Conservation (phyloP, 192 early-diverging fungal genomes). For the Coemansia guatemalensis region DNA sequence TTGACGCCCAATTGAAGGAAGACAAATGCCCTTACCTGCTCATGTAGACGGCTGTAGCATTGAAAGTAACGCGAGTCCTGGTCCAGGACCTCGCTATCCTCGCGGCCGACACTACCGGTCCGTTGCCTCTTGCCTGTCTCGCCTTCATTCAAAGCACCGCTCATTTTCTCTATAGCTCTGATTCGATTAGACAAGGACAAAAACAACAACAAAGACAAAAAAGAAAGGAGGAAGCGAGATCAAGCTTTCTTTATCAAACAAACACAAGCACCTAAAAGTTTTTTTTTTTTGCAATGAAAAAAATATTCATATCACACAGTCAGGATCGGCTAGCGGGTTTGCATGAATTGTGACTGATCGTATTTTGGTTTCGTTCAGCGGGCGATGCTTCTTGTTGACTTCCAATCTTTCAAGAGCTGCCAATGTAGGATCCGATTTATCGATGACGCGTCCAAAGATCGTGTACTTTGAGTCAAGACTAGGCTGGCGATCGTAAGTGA, state of each 20-base stretch:
- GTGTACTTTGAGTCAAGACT: constrained; percentile 92
- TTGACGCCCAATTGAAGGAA: neutral
- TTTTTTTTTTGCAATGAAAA: neutral
- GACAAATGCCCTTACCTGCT: constrained; percentile 37
- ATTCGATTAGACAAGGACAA: constrained; percentile 2
- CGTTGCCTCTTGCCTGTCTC: constrained; percentile 9
- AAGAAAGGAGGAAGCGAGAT: neutral
- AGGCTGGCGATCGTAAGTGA: constrained; percentile 83
- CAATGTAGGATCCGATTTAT: constrained; percentile 78
- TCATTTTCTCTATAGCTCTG: neutral
- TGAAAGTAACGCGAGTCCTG: constrained; percentile 52
- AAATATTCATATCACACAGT: constrained; percentile 11
- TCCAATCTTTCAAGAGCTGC: constrained; percentile 85
- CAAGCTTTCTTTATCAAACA: neutral
- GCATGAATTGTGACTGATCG: constrained; percentile 84
- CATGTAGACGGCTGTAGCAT: constrained; percentile 53
- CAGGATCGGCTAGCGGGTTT: constrained; percentile 84
- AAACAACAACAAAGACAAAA: constrained; percentile 2
- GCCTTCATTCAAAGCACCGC: neutral
- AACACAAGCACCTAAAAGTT: neutral
- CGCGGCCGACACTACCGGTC: constrained; percentile 15
- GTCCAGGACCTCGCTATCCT: constrained; percentile 47
- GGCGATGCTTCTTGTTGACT: constrained; percentile 79
- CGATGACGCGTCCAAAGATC: constrained; percentile 70
- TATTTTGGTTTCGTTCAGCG: constrained; percentile 76